A percentile compares a stretch with the other conserved stretches of the same genome.
These are phyloP conservation scores for Lepidium aucheri DNA, from an alignment of 345 rosid genomes.

Conservation along the genomic window DNA sequence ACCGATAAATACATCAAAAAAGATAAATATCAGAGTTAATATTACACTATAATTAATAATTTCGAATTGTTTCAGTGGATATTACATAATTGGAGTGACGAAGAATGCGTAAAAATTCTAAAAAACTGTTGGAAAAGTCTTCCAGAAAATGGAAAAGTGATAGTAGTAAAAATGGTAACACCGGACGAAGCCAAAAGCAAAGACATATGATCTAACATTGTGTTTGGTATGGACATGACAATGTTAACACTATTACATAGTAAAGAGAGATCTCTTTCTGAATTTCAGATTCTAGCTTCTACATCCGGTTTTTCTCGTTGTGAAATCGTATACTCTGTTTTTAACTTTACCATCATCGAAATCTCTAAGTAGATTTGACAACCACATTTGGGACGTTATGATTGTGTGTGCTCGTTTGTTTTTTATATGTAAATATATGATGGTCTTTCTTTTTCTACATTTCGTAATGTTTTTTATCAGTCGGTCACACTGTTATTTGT, in stretches of 20 bases:
- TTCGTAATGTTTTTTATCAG: neutral
- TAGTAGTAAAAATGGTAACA: slow-evolving; percentile 28
- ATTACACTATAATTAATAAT: neutral
- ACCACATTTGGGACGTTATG: neutral
- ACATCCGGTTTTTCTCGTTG: slow-evolving; percentile 26
- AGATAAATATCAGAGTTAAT: neutral
- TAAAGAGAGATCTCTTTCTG: slow-evolving; percentile 33
- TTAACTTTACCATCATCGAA: neutral
- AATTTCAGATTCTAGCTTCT: slow-evolving; percentile 24
- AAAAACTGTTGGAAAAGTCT: slow-evolving; percentile 34
- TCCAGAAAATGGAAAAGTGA: slow-evolving; percentile 28
- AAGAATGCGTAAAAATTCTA: slow-evolving; percentile 30
- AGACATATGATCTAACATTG: slow-evolving; percentile 21
- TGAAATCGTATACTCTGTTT: neutral
- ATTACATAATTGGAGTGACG: slow-evolving; percentile 32
- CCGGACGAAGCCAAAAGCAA: slow-evolving; percentile 7
- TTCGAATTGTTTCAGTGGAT: slow-evolving; percentile 16
- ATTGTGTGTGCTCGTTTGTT: neutral
- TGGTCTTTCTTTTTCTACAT: neutral
- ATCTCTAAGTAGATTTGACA: neutral
- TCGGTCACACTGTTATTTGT: neutral
- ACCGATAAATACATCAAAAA: neutral
- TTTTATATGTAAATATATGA: neutral
- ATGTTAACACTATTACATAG: slow-evolving; percentile 33
- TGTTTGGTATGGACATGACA: slow-evolving; percentile 23